Base-by-base conservation (phyloP, 352 stramenopile genomes). In the Phytophthora cryptogea region DNA sequence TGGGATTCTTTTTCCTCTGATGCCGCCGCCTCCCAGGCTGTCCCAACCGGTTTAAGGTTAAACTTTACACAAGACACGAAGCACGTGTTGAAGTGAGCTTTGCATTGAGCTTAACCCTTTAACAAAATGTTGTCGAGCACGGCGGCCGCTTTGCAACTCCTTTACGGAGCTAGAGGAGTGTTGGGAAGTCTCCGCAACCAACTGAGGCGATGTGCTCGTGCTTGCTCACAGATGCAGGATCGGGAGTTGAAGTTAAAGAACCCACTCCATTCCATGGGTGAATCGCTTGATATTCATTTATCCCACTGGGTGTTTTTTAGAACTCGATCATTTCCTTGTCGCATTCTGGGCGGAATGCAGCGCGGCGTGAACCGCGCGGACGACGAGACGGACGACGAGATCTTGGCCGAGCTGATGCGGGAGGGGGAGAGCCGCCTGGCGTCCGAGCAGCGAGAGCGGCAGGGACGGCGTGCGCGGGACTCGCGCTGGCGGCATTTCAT, bases 401-500 rank as follows among this genome's bases (percentile, higher is more conserved):
- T 74, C 50, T 44, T 84, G 37, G 59, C 68, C 13, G 47, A 70
- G 37, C 66, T 86, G 31, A 72, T 80, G 63, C 75, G 68, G 16
- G 72, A 82, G 13, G 56, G 63, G 5, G 66, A 81, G 54, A 43
- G 64, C 6, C 68, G 73, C 0, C 56, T 70, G 14, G 54, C 59
- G 44, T 68, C 46, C 14, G 61, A 69, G 16, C 41, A 75, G 44
- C 58, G 59, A 11, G 42, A 54, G 50, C 59, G 52, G 5, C 13
- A 62, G 17, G 42, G 23, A 8, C 54, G 43, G 13, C 50, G 40
- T 5, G 54, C 39, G 51, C 61, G 43, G 23, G 44, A 70, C 45
- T 61, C 57, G 26, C 79, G 74, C 43, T 81, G 74, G 72, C 63
- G 62, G 20, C 61, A 67, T 8, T 82, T 85, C 49, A 36, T 76